Evolutionary conservation across 352 stramenopile genomes (phyloP).

Genomic region (Globisporangium sylvaticum): DNA sequence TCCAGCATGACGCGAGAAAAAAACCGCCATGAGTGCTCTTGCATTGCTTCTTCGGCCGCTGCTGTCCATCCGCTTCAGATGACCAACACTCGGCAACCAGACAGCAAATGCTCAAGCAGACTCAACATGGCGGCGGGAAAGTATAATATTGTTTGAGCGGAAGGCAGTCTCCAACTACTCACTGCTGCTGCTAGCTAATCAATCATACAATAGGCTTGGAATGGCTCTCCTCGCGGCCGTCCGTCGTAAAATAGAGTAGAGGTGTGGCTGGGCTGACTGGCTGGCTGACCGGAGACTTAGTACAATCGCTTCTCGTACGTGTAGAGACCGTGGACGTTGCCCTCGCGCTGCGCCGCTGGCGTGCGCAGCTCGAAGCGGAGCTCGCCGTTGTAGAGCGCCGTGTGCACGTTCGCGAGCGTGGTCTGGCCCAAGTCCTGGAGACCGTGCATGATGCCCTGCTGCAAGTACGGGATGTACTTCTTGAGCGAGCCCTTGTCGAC

Average conservation of each 20-base stretch:
- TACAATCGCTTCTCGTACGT: slow-evolving; percentile 95
- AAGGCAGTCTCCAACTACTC: neutral
- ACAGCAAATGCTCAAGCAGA: neutral
- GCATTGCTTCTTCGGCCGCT: neutral
- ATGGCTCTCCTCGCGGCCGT: neutral
- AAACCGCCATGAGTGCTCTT: slow-evolving; percentile 14
- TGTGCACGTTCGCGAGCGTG: slow-evolving; percentile 88
- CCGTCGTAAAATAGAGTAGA: slow-evolving; percentile 7
- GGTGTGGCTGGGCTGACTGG: neutral
- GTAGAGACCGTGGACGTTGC: slow-evolving; percentile 98
- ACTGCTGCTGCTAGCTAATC: neutral
- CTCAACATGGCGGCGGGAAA: slow-evolving; percentile 6
- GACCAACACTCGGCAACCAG: neutral
- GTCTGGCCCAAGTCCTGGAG: slow-evolving; percentile 96
- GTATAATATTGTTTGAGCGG: slow-evolving; percentile 11
- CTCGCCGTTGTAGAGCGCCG: slow-evolving; percentile 70
- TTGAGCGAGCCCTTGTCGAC: slow-evolving; percentile 99
- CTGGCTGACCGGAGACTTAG: too few species aligned
- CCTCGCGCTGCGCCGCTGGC: slow-evolving; percentile 98
- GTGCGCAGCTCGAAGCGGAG: slow-evolving; percentile 98
- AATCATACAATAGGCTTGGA: neutral
- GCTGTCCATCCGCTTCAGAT: slow-evolving; percentile 3
- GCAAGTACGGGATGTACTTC: slow-evolving; percentile 99
- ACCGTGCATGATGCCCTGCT: slow-evolving; percentile 97
- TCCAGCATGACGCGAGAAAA: neutral